Conservation (phyloP, 78 protist species). For the Tieghemostelium lacteum region DNA sequence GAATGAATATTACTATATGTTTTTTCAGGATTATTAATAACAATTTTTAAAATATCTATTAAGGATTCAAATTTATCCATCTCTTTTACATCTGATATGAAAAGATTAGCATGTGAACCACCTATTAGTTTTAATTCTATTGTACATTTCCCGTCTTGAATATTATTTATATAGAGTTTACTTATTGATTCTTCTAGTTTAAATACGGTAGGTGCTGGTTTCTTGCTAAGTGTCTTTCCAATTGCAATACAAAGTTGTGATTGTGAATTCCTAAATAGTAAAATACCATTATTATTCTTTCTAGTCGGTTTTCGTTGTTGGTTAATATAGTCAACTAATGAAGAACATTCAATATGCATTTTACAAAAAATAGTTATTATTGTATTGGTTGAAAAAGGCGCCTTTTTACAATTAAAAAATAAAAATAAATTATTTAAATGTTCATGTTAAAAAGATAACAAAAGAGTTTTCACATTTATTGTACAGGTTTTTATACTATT, state of each 20-base stretch:
- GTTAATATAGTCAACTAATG: constrained; percentile 23
- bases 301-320: constrained; percentile 44
- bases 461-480: no score
- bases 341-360: constrained; percentile 42
- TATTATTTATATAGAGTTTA: not conserved
- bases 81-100: constrained; percentile 23
- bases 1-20: not conserved
- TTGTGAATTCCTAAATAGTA: not conserved
- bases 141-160: constrained; percentile 31
- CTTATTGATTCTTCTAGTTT: not conserved
- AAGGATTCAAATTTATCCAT: not conserved
- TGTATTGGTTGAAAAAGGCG: not conserved
- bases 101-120: constrained; percentile 30
- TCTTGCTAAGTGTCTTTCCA: not conserved
- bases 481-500: no score
- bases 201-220: not conserved
- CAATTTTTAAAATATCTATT: not conserved
- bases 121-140: constrained; percentile 44
- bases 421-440: no score
- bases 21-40: constrained; percentile 2
- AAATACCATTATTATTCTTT: constrained; percentile 9
- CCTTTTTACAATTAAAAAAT: not conserved
- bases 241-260: constrained; percentile 1
- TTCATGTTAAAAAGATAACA: no score
- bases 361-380: not conserved